These are phyloP conservation scores for Microcos paniculata DNA, from an alignment of 345 rosid species.

Conservation along the genomic window DNA sequence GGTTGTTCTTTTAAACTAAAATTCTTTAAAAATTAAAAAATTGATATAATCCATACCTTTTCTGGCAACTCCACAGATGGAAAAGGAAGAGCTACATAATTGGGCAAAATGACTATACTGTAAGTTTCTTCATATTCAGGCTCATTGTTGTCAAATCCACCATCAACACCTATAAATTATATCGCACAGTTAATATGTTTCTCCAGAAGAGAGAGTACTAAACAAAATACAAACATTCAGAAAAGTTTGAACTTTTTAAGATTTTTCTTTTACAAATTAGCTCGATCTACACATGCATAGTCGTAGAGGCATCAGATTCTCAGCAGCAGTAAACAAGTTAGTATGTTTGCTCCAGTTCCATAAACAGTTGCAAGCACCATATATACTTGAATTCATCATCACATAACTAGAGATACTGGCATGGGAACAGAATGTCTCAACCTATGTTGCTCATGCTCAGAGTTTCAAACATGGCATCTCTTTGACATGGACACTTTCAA, in stretches of 20 bases:
- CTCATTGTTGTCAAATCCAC: constrained; percentile 91
- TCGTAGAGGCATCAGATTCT: background rate
- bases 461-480: background rate
- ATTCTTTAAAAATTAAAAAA: background rate
- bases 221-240: background rate
- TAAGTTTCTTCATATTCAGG: constrained; percentile 77
- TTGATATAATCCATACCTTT: constrained; percentile 57
- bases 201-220: background rate
- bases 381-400: background rate
- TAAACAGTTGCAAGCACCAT: background rate
- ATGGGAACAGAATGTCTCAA: background rate
- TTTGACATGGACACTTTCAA: background rate
- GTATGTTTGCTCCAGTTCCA: background rate
- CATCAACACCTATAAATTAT: constrained; percentile 68
- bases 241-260: background rate
- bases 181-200: constrained; percentile 6
- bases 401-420: background rate
- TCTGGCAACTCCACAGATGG: constrained; percentile 97
- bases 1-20: background rate
- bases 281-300: background rate
- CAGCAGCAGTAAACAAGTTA: background rate
- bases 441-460: background rate
- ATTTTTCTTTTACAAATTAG: background rate
- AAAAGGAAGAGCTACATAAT: constrained; percentile 63
- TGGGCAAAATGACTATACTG: constrained; percentile 74